Conservation (phyloP, 352 stramenopile genomes). For the Pythium sukuiense region DNA sequence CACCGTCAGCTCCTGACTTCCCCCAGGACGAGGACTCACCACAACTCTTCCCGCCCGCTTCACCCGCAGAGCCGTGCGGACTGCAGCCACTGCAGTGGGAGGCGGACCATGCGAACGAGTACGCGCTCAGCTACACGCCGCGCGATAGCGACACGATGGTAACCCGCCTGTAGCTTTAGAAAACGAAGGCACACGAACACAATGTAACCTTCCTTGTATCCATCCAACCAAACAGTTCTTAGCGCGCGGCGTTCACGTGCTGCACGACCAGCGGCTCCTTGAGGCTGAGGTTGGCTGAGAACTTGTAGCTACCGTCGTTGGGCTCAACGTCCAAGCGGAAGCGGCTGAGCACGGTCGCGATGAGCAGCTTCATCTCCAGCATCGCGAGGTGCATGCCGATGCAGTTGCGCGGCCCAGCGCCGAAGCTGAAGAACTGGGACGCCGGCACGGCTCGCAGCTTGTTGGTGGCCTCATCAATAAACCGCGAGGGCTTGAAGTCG, state of each 20-base stretch:
- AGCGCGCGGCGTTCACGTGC: not conserved
- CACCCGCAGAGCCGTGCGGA: not conserved
- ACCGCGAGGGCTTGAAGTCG: constrained; percentile 38
- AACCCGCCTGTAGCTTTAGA: too few relatives aligned
- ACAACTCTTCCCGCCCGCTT: too few relatives aligned
- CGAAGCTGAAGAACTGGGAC: constrained; percentile 45
- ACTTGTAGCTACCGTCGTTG: constrained; percentile 20
- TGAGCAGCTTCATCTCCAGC: constrained; percentile 43
- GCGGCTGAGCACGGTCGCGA: constrained; percentile 33
- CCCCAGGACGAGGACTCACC: too few relatives aligned
- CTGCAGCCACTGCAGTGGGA: not conserved
- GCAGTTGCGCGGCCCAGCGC: constrained; percentile 38
- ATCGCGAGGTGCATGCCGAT: constrained; percentile 46
- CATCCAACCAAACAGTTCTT: too few relatives aligned
- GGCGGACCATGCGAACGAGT: not conserved
- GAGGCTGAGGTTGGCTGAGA: constrained; percentile 14
- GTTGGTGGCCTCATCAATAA: constrained; percentile 19
- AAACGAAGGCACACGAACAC: too few relatives aligned
- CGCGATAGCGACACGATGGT: not conserved
- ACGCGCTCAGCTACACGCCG: not conserved
- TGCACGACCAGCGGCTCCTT: constrained; percentile 15
- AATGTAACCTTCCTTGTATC: too few relatives aligned
- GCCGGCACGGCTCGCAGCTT: constrained; percentile 20
- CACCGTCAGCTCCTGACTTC: too few relatives aligned
- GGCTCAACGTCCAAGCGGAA: constrained; percentile 29